Evolutionary conservation across 768 basidiomycete genomes (phyloP), one percentile per base, ranked within the genome.

Genomic region (Lepiota subincarnata): DNA sequence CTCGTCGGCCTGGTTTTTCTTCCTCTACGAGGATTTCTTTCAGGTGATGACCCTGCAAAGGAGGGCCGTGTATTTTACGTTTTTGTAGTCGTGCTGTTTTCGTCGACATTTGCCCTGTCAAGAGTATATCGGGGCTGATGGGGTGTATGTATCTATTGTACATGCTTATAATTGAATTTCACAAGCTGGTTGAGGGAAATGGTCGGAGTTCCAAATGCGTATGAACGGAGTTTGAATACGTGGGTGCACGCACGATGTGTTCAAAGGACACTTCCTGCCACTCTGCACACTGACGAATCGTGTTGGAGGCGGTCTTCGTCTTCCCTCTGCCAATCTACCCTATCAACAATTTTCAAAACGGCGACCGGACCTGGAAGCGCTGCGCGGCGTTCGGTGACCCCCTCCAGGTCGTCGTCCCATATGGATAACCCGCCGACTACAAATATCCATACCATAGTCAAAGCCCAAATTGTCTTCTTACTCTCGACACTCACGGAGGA

Each of bases 401-500:
- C 82, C 72, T 78, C 79, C 76, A 84, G 87, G 85, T 83, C 84
- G 52, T 53, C 52, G 81, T 84, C 86, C 75, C 81, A 85, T 73
- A 90, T 89, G 89, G 89, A 90, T 76, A 87, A 82, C 68, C 82
- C 87, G 78, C 82, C 86, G 72, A 85, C 78, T 67, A 84, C 86
- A 68, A 90, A 89, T 70, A 90, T 92, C 66, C 85, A 91, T 71
- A 92, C 89, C 67, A 92, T 92, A 70, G 91, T 93, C 74, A 91
- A 90, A 73, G 89, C 95, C 56, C 95, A 99, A 78, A 95, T 99
- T 66, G 94, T 96, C 60, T 98, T 99, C 73, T 80, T 98, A 55
- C 81, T 99, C 60, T 93, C 92, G 24, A 98, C 93, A 22, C 83
- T 98, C 57, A 93, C 92, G 55, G 96, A 98, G 73, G 96, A 98